A percentile compares a stretch with the other conserved stretches of the same genome.
phyloP scores from a whole-genome alignment of 805 yeast genomes.

The Wickerhamiella domercqiae region DNA sequence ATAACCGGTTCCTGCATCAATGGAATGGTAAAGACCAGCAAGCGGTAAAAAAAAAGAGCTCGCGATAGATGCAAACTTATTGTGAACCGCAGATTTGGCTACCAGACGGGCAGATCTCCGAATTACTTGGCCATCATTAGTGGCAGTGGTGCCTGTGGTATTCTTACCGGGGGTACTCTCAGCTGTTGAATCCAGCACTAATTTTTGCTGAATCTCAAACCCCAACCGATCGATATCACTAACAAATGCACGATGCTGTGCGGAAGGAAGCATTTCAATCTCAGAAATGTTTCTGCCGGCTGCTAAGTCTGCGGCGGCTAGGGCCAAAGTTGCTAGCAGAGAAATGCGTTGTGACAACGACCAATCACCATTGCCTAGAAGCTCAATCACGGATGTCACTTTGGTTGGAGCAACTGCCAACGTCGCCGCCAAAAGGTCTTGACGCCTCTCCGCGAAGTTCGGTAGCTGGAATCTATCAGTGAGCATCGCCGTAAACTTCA shows the following conservation, averaged over 20 bases:
- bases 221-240: slow-evolving; percentile 15
- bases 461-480: slow-evolving; percentile 41
- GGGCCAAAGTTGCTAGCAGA: slow-evolving; percentile 49
- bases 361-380: slow-evolving; percentile 56
- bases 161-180: no score
- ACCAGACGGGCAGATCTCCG: slow-evolving; percentile 1
- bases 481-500: slow-evolving; percentile 37
- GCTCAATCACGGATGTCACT: slow-evolving; percentile 26
- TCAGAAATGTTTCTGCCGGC: slow-evolving; percentile 35
- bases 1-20: slow-evolving; percentile 7
- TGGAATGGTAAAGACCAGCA: slow-evolving; percentile 19
- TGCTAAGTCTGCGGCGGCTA: slow-evolving; percentile 58
- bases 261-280: slow-evolving; percentile 33
- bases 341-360: slow-evolving; percentile 66
- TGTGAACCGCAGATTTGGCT: slow-evolving; percentile 1
- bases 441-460: slow-evolving; percentile 47
- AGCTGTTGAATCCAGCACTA: slow-evolving; percentile 12
- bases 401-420: slow-evolving; percentile 39
- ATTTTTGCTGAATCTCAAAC: slow-evolving; percentile 13
- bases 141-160: slow-evolving; percentile 21
- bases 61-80: slow-evolving; percentile 31
- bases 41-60: slow-evolving; percentile 41
- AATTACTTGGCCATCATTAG: slow-evolving; percentile 5
- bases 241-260: slow-evolving; percentile 32
- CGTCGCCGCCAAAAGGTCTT: slow-evolving; percentile 52